A percentile compares a stretch with the other conserved stretches of the same genome.
phyloP scores from a whole-genome alignment of 306 rosid genomes.

The Prunus mira region DNA sequence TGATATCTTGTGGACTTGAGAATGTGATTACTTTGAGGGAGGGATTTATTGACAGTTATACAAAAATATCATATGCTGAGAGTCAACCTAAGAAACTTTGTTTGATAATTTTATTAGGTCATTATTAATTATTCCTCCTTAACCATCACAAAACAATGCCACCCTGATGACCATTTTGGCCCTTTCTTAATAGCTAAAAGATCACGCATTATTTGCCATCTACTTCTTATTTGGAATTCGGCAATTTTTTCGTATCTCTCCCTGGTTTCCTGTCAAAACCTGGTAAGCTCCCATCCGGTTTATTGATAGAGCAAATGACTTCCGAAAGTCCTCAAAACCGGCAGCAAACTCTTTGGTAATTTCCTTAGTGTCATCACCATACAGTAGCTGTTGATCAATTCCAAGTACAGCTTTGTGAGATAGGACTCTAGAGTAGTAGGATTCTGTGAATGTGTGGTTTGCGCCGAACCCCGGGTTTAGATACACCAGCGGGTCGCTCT shows the following conservation, averaged over 20 bases:
- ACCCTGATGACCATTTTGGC: conserved; percentile 13
- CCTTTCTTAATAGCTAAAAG: not conserved
- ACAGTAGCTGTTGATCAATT: conserved; percentile 64
- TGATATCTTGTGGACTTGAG: conserved; percentile 22
- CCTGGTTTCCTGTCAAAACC: conserved; percentile 64
- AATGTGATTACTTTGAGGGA: conserved; percentile 17
- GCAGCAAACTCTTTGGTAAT: conserved; percentile 43
- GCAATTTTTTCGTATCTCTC: conserved; percentile 67
- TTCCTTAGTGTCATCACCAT: conserved; percentile 43
- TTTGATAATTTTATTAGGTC: conserved; percentile 13
- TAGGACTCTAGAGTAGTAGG: conserved; percentile 60
- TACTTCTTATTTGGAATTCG: conserved; percentile 40
- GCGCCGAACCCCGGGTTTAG: conserved; percentile 61
- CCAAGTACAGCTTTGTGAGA: conserved; percentile 45
- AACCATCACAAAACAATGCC: conserved; percentile 24
- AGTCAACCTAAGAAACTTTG: not conserved
- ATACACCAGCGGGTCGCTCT: conserved; percentile 52
- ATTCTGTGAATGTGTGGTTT: conserved; percentile 41
- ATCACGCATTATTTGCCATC: conserved; percentile 6
- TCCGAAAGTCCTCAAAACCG: conserved; percentile 64
- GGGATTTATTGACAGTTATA: conserved; percentile 10
- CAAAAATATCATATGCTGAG: conserved; percentile 10
- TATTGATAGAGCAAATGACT: conserved; percentile 59
- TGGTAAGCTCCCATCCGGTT: conserved; percentile 59
- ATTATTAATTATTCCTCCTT: conserved; percentile 40